Evolutionary conservation across 805 yeast genomes (phyloP).

Genomic region (Komagataella populi): DNA sequence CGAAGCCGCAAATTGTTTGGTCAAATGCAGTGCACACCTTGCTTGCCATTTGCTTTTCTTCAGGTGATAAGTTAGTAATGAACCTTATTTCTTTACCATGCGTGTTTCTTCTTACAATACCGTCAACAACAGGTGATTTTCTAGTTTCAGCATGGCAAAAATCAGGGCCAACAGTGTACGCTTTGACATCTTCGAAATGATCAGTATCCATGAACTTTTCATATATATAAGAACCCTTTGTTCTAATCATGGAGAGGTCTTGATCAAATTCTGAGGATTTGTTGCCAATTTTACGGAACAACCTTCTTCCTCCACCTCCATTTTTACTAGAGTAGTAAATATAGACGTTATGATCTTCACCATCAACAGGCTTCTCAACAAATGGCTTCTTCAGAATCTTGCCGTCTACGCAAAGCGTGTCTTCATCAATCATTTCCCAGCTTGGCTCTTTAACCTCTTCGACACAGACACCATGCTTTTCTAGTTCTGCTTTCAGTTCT

Average conservation of each 20-base stretch:
- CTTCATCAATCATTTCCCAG: conserved; percentile 85
- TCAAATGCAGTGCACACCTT: conserved; percentile 65
- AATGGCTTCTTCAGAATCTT: conserved; percentile 69
- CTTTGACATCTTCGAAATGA: conserved; percentile 96
- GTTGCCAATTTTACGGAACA: conserved; percentile 93
- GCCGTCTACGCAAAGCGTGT: conserved; percentile 69
- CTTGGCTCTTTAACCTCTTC: conserved; percentile 45
- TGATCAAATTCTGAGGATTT: conserved; percentile 95
- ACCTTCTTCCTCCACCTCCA: conserved; percentile 95
- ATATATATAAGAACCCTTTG: conserved; percentile 83
- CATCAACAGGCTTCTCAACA: conserved; percentile 98
- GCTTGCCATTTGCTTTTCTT: conserved; percentile 71
- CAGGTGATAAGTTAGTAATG: conserved; percentile 62
- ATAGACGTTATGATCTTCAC: conserved; percentile 94
- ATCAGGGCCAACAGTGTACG: conserved; percentile 85
- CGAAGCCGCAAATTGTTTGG: conserved; percentile 96
- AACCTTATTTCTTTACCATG: conserved; percentile 95
- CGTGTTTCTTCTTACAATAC: conserved; percentile 91
- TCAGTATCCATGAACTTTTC: conserved; percentile 97
- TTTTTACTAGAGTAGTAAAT: conserved; percentile 78
- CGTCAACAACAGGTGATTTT: conserved; percentile 98
- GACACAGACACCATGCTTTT: conserved; percentile 45
- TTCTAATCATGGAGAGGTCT: conserved; percentile 55
- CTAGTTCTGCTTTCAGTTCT: conserved; percentile 46
- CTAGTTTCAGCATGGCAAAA: conserved; percentile 98